Conservation (phyloP, 2,329 filamentous ascomycete genomes). For the Cordyceps pruinosa region DNA sequence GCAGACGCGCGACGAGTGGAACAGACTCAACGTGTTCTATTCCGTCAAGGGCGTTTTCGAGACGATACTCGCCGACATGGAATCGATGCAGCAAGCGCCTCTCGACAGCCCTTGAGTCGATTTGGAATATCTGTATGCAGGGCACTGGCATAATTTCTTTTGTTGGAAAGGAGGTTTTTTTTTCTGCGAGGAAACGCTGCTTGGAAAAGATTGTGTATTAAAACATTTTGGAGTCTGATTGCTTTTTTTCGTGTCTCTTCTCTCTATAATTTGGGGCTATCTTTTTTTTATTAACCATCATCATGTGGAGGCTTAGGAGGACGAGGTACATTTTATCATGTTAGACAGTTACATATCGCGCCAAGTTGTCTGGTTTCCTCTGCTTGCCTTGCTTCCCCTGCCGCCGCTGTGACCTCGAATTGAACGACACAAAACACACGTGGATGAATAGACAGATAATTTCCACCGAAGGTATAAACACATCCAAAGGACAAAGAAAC, state of each 20-base stretch:
- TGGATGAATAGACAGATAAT: no score
- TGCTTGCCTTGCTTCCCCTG: neutral
- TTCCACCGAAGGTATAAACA: no score
- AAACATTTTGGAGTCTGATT: conserved; percentile 5
- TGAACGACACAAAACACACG: no score
- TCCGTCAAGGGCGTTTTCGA: conserved; percentile 67
- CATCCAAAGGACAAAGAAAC: no score
- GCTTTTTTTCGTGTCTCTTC: neutral
- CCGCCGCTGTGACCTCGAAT: no score
- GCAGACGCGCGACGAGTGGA: conserved; percentile 72
- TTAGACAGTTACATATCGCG: conserved; percentile 5
- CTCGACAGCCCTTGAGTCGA: conserved; percentile 2
- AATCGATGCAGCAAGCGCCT: conserved; percentile 36
- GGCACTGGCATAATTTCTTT: neutral
- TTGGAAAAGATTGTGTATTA: conserved; percentile 13
- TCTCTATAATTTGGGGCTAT: neutral
- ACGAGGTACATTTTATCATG: neutral
- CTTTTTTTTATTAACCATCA: conserved; percentile 13
- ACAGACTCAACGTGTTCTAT: conserved; percentile 65
- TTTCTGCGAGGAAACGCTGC: conserved; percentile 6
- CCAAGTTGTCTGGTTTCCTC: neutral
- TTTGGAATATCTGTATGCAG: neutral
- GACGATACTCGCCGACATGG: conserved; percentile 63
- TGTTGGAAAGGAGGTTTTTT: conserved; percentile 5
- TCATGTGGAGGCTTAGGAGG: conserved; percentile 17